These are phyloP conservation scores for Pleurotus cornucopiae DNA, from an alignment of 768 basidiomycete species.

Conservation along the genomic window DNA sequence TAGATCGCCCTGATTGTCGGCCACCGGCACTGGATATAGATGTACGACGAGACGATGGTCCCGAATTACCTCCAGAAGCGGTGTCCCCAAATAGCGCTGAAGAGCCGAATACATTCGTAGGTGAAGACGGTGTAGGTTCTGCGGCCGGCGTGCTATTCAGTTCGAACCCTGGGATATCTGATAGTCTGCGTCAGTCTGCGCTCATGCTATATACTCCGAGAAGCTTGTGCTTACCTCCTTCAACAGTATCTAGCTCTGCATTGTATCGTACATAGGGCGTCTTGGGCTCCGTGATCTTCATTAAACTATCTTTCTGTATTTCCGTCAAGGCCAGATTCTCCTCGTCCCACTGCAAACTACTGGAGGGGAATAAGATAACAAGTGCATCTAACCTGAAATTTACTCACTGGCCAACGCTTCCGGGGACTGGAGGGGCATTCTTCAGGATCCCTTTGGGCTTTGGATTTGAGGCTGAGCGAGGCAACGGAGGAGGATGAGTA, in stretches of 20 bases:
- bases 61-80: slow-evolving; percentile 49
- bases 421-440: slow-evolving; percentile 58
- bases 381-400: slow-evolving; percentile 1
- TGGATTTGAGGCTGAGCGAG: slow-evolving; percentile 60
- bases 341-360: slow-evolving; percentile 92
- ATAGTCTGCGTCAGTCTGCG: background rate
- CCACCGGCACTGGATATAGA: slow-evolving; percentile 66
- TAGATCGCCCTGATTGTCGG: slow-evolving; percentile 51
- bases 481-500: slow-evolving; percentile 42
- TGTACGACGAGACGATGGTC: slow-evolving; percentile 69
- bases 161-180: slow-evolving; percentile 83
- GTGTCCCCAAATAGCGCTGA: slow-evolving; percentile 42
- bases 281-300: slow-evolving; percentile 99
- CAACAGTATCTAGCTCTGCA: slow-evolving; percentile 77
- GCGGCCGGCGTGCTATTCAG: slow-evolving; percentile 31
- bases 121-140: slow-evolving; percentile 24
- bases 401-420: slow-evolving; percentile 47
- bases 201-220: background rate
- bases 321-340: slow-evolving; percentile 90
- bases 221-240: slow-evolving; percentile 60
- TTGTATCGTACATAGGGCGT: slow-evolving; percentile 94
- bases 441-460: slow-evolving; percentile 89
- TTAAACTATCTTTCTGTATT: slow-evolving; percentile 90
- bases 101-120: slow-evolving; percentile 28
- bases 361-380: slow-evolving; percentile 17